These are phyloP conservation scores for Plasmodium gaboni DNA, from an alignment of 169 alveolate species.

Conservation along the genomic window DNA sequence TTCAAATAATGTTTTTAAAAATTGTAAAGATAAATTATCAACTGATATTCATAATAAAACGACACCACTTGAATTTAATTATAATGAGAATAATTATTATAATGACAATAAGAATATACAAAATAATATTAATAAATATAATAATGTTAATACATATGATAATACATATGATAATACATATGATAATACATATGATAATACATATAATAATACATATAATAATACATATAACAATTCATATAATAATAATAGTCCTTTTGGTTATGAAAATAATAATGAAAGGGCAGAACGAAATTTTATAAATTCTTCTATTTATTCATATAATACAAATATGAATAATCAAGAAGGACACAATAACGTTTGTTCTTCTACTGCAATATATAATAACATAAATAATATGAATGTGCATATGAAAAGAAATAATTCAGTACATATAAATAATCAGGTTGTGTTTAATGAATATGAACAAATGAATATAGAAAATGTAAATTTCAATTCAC, in stretches of 20 bases:
- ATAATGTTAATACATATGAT: background rate
- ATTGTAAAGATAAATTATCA: background rate
- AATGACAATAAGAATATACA: background rate
- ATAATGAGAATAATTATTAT: background rate
- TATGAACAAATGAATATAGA: background rate
- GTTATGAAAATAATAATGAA: constrained; percentile 7
- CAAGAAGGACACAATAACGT: background rate
- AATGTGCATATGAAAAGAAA: background rate
- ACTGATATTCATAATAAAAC: background rate
- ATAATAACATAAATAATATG: background rate
- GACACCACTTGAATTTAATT: background rate
- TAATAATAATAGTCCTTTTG: background rate
- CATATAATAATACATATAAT: background rate
- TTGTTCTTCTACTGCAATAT: too few species aligned
- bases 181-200: constrained; percentile 5
- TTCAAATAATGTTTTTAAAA: background rate
- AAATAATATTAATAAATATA: background rate
- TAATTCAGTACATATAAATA: constrained; percentile 4
- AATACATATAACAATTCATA: background rate
- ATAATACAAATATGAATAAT: constrained; percentile 3
- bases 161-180: background rate
- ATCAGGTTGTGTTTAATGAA: constrained; percentile 24
- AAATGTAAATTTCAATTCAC: constrained; percentile 2
- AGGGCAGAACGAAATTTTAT: background rate
- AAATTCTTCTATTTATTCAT: constrained; percentile 44